A percentile compares a stretch with the other conserved stretches of the same genome.
Conservation (phyloP, 129 eudicot species). For the Heracleum sosnowskyi region DNA sequence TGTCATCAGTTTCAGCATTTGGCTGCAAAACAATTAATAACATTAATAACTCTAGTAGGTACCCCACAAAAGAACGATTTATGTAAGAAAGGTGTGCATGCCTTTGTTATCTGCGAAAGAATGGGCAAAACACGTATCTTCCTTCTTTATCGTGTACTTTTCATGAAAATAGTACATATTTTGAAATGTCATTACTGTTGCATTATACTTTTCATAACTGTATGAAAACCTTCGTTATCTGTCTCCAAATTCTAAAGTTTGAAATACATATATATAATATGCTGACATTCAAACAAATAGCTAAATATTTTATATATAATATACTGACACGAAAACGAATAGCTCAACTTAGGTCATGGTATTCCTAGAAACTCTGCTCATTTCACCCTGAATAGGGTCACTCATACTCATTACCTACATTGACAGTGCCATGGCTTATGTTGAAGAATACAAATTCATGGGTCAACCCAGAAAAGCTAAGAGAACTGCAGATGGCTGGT, state of each 20-base stretch:
- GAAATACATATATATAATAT: too few relatives aligned
- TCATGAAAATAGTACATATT: background rate
- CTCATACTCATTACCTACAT: background rate
- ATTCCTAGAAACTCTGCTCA: background rate
- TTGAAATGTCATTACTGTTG: background rate
- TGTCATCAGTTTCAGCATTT: constrained; percentile 80
- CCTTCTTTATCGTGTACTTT: too few relatives aligned
- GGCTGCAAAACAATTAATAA: constrained; percentile 54
- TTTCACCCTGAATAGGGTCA: background rate
- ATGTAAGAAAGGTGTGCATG: background rate
- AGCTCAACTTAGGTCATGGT: background rate
- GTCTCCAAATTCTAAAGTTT: background rate
- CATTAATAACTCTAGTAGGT: background rate
- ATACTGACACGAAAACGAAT: background rate
- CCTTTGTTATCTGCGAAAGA: background rate
- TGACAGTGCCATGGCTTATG: background rate
- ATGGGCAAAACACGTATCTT: background rate
- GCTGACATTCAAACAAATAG: too few relatives aligned
- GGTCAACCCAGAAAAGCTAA: background rate
- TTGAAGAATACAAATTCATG: background rate
- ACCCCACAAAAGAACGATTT: background rate
- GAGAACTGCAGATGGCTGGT: background rate
- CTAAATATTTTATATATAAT: too few relatives aligned
- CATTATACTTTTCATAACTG: background rate
- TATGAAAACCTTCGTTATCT: background rate